Evolutionary conservation across 1,139 yeast species (phyloP), one percentile per base, ranked within the genome.

Genomic region (Pichiaceae sp.): DNA sequence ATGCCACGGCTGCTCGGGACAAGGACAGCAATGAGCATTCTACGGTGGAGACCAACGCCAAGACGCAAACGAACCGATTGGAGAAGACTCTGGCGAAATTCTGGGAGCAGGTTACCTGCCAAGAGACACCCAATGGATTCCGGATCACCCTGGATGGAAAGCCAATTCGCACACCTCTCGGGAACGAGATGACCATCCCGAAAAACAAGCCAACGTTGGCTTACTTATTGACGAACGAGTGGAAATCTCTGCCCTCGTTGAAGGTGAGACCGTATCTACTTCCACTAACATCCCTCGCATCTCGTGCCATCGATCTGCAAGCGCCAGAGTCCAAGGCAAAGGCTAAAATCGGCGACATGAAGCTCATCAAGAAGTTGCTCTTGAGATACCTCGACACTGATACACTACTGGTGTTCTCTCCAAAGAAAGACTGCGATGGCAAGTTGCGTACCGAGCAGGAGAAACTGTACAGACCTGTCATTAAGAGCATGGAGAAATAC

Each of bases 361-460:
- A 68, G 5, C 75, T 71, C 38, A 68, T 82, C 29, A 70, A 73
- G 44, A 54, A 64, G 35, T 69, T 70, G 43, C 56, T 91, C 45
- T 63, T 89, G 50, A 77, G 91, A 40, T 91, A 87, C 54, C 65
- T 93, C 39, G 98, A 91, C 54, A 91, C 98, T 1, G 98, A 91
- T 56, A 87, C 97, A 2, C 66, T 95, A 47, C 68, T 91, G 35
- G 86, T 89, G 8, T 83, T 87, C 53, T 76, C 96, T 1, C 93
- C 96, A n/a, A 48, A 50, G 14, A 70, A 67, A 34, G 97, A 91
- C 56, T 87, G 83, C 54, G 91, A 83, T 46, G 98, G 97, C 7
- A 67, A 66, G 31, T 66, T 91, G 45, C 72, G 97, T 52, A 57
- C 64, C 32, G 85, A 73, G 27, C 98, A 91, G 59, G 79, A 85